These are phyloP conservation scores for Mercurialis annua DNA, from an alignment of 345 rosid genomes.

Conservation along the genomic window DNA sequence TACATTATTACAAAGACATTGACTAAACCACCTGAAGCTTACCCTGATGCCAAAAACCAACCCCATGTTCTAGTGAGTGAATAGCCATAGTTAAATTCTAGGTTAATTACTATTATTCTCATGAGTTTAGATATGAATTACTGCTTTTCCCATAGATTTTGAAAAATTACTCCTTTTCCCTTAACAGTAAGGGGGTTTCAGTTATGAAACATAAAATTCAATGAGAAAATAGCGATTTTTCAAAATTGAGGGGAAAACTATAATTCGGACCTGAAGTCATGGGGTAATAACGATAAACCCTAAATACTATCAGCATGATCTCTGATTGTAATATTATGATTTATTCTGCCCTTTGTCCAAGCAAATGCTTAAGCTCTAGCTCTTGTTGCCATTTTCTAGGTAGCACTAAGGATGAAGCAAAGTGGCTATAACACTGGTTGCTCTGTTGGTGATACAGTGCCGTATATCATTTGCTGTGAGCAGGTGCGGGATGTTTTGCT, in stretches of 20 bases:
- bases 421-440: constrained; percentile 78
- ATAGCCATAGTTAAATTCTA: not conserved
- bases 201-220: too few relatives aligned
- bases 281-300: too few relatives aligned
- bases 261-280: too few relatives aligned
- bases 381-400: constrained; percentile 48
- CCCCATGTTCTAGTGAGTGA: constrained; percentile 87
- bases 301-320: not conserved
- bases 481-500: constrained; percentile 50
- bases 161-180: too few relatives aligned
- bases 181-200: too few relatives aligned
- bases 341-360: constrained; percentile 12
- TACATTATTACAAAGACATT: constrained; percentile 90
- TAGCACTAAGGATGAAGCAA: constrained; percentile 86
- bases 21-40: constrained; percentile 92
- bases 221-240: too few relatives aligned
- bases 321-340: constrained; percentile 6
- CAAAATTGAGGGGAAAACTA: too few relatives aligned
- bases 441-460: constrained; percentile 80
- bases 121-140: too few relatives aligned
- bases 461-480: constrained; percentile 87
- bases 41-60: constrained; percentile 89
- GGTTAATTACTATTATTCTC: too few relatives aligned
- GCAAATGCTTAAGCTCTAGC: constrained; percentile 17
- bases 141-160: too few relatives aligned